phyloP scores from a whole-genome alignment of 441 rosid species.

The Rhodomyrtus psidioides region DNA sequence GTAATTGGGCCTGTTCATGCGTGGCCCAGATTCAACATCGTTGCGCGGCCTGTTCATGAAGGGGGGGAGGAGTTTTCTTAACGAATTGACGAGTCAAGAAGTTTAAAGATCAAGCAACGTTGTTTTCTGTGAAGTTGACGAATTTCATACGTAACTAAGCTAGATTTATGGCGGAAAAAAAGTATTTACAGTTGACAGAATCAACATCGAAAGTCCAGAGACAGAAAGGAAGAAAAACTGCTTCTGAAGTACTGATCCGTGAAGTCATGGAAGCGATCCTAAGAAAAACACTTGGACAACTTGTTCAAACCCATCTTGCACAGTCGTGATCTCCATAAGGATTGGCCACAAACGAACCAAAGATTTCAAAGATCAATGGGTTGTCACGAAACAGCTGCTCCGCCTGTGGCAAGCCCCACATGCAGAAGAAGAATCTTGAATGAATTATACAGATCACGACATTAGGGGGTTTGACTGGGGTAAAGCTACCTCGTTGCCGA shows the following conservation, averaged over 20 bases:
- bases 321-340: neutral
- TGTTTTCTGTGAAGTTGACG: neutral
- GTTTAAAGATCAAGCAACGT: too few relatives aligned
- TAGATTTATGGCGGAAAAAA: neutral
- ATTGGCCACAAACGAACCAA: neutral
- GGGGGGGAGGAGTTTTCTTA: too few relatives aligned
- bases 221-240: neutral
- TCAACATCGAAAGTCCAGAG: neutral
- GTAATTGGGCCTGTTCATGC: too few relatives aligned
- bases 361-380: neutral
- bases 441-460: neutral
- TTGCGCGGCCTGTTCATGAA: too few relatives aligned
- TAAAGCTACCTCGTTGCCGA: neutral
- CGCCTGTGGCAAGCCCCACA: neutral
- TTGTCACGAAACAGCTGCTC: neutral
- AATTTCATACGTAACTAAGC: neutral
- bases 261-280: neutral
- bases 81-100: too few relatives aligned
- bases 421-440: neutral
- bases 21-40: too few relatives aligned
- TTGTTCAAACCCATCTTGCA: neutral
- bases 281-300: neutral
- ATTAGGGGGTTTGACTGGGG: neutral
- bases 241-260: too few relatives aligned
- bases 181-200: neutral